A percentile compares a stretch with the other conserved stretches of the same genome.
phyloP scores from a whole-genome alignment of 2,329 filamentous ascomycete genomes.

The Exutisphaerella laricina region DNA sequence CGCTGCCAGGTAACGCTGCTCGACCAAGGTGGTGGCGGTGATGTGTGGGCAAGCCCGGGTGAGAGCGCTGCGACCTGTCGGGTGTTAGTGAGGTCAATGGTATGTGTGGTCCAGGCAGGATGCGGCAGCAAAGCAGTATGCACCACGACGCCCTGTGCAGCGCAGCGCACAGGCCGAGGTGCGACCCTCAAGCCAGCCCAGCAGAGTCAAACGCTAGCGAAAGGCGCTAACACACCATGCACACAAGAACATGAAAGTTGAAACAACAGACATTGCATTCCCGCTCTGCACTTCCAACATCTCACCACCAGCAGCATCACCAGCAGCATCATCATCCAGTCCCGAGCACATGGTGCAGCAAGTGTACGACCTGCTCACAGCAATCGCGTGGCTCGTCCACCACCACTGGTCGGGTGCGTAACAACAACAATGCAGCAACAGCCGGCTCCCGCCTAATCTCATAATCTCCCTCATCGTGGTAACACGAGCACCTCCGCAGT shows the following conservation, averaged over 20 bases:
- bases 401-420: background rate
- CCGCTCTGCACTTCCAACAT: background rate
- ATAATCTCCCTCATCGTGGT: background rate
- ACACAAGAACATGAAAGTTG: too few relatives aligned
- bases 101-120: background rate
- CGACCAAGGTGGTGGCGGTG: background rate
- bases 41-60: background rate
- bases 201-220: background rate
- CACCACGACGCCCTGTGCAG: background rate
- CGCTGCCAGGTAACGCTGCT: background rate
- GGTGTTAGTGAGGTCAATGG: background rate
- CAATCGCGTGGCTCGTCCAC: slow-evolving; percentile 6
- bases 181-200: background rate
- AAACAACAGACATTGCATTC: background rate
- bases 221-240: too few relatives aligned
- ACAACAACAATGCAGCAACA: background rate
- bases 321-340: background rate
- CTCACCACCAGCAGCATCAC: background rate
- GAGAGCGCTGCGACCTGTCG: background rate
- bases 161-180: background rate
- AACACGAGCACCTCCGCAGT: slow-evolving; percentile 2
- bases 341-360: background rate
- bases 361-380: slow-evolving; percentile 5
- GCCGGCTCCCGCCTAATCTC: background rate
- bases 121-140: background rate